Percentiles rank a stretch among this genome's conserved stretches.
Evolutionary conservation across 495 filamentous ascomycete species (phyloP).

Genomic region (Hypoxylon perforatum): DNA sequence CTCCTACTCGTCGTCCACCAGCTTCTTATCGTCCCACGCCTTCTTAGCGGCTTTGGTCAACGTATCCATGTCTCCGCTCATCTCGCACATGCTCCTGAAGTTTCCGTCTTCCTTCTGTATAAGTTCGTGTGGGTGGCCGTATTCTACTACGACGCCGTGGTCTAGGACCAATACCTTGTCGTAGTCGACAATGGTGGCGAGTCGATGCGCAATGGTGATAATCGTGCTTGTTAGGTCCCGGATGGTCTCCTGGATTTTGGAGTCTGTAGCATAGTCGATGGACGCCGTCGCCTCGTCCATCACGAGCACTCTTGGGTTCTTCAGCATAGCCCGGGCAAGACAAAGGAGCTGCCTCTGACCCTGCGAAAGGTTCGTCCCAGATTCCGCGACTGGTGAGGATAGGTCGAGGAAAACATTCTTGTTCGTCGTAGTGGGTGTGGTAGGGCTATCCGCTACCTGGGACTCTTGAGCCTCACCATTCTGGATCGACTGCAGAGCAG

Average conservation of each 20-base stretch:
- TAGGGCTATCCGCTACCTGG: constrained; percentile 34
- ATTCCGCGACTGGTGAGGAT: constrained; percentile 85
- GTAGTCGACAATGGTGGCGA: constrained; percentile 97
- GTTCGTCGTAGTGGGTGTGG: constrained; percentile 67
- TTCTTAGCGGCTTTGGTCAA: constrained; percentile 81
- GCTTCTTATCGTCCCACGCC: constrained; percentile 56
- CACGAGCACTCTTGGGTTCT: constrained; percentile 88
- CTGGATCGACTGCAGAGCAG: constrained; percentile 22
- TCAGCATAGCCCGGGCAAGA: constrained; percentile 92
- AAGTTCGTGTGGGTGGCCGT: constrained; percentile 84
- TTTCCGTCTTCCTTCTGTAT: constrained; percentile 72
- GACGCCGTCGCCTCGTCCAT: constrained; percentile 99
- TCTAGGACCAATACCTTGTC: constrained; percentile 98
- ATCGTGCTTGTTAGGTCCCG: constrained; percentile 91
- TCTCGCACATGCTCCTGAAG: constrained; percentile 95
- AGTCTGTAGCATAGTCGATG: constrained; percentile 96
- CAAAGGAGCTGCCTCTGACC: constrained; percentile 96
- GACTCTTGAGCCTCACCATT: constrained; percentile 22
- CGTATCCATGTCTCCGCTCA: constrained; percentile 84
- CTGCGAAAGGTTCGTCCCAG: constrained; percentile 95
- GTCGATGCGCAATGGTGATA: constrained; percentile 96
- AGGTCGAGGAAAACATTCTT: constrained; percentile 96
- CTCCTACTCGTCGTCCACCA: constrained; percentile 53
- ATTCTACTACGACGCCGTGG: constrained; percentile 88
- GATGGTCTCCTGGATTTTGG: constrained; percentile 95